phyloP scores from a whole-genome alignment of 176 grass and related monocot species.

The Bolboschoenus planiculmis region DNA sequence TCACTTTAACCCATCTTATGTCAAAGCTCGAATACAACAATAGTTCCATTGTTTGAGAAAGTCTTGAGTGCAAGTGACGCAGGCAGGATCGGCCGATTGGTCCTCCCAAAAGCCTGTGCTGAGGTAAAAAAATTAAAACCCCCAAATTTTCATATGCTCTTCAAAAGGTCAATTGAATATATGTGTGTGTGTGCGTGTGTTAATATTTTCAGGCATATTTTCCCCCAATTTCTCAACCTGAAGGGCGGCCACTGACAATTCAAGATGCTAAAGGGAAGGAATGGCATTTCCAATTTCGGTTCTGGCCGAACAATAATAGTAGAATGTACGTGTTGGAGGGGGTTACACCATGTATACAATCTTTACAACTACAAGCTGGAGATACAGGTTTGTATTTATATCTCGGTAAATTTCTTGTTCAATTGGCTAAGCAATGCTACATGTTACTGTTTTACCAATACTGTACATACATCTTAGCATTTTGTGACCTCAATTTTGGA shows the following conservation, averaged over 20 bases:
- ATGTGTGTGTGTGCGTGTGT: too few species aligned
- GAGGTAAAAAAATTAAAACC: constrained; percentile 46
- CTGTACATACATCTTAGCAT: neutral
- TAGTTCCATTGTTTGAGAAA: constrained; percentile 97
- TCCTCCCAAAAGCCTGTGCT: constrained; percentile 99
- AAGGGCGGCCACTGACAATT: constrained; percentile 95
- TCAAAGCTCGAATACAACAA: constrained; percentile 89
- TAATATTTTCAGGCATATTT: constrained; percentile 99
- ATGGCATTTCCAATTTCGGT: constrained; percentile 99
- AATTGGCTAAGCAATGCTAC: neutral
- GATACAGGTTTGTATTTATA: constrained; percentile 72
- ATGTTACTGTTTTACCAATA: neutral
- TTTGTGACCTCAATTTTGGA: neutral
- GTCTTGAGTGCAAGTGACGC: constrained; percentile 97
- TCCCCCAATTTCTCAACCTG: constrained; percentile 96
- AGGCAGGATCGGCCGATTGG: constrained; percentile 92
- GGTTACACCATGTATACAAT: constrained; percentile 98
- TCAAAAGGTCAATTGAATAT: neutral
- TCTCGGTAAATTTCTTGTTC: neutral
- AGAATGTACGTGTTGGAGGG: constrained; percentile 99
- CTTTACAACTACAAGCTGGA: constrained; percentile 96
- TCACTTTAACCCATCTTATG: constrained; percentile 45
- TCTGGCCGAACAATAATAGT: constrained; percentile 99
- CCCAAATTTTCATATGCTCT: neutral
- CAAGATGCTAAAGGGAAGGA: constrained; percentile 98